Evolutionary conservation across 2,329 filamentous ascomycete species (phyloP).

Genomic region (Myrmaecium sp.): DNA sequence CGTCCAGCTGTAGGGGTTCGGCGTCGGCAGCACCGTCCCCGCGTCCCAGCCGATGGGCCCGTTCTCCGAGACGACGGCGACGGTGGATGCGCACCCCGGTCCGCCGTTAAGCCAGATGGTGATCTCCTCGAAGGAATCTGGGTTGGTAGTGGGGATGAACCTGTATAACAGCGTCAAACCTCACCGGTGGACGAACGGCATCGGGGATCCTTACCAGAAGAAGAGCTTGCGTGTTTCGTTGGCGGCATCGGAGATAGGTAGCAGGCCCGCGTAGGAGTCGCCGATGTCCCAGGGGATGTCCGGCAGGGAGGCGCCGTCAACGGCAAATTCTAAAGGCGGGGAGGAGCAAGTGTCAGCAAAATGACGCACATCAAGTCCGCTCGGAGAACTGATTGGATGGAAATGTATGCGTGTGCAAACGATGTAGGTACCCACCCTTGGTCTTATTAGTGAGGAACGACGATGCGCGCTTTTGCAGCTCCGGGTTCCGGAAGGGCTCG

Average conservation of each 20-base stretch:
- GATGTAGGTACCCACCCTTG: slow-evolving; percentile 13
- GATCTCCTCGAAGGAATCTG: slow-evolving; percentile 8
- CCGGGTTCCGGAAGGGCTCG: too few relatives aligned
- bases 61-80: slow-evolving; percentile 7
- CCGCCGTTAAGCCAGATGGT: slow-evolving; percentile 10
- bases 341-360: slow-evolving; percentile 6
- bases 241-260: slow-evolving; percentile 8
- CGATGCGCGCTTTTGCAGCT: slow-evolving; percentile 17
- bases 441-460: slow-evolving; percentile 17
- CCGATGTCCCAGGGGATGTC: slow-evolving; percentile 7
- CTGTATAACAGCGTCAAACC: too few relatives aligned
- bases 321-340: too few relatives aligned
- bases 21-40: slow-evolving; percentile 6
- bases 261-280: slow-evolving; percentile 8
- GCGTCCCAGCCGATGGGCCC: slow-evolving; percentile 8
- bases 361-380: neutral
- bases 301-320: too few relatives aligned
- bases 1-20: slow-evolving; percentile 8
- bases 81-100: slow-evolving; percentile 6
- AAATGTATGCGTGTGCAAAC: too few relatives aligned
- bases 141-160: slow-evolving; percentile 8
- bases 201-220: too few relatives aligned
- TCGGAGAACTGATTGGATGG: too few relatives aligned
- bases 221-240: slow-evolving; percentile 8
- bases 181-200: too few relatives aligned